A percentile compares a stretch with the other conserved stretches of the same genome.
phyloP scores from a whole-genome alignment of 805 yeast genomes.

The Lipomyces anomalus region DNA sequence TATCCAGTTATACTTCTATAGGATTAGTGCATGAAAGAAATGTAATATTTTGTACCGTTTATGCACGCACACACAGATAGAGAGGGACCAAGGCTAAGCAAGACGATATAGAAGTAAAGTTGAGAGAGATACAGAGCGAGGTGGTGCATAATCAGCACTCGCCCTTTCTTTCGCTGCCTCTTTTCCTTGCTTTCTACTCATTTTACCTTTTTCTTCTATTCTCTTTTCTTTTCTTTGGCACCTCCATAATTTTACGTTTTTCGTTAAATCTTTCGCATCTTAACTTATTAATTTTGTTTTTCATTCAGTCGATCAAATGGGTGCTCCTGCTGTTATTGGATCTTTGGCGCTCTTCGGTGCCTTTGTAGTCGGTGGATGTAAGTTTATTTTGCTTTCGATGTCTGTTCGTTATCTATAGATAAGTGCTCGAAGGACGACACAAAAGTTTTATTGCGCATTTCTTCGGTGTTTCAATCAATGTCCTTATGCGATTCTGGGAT shows the following conservation, averaged over 20 bases:
- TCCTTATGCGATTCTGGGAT: too few relatives aligned
- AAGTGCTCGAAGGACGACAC: not conserved
- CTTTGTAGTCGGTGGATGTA: slow-evolving; percentile 36
- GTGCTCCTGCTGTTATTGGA: slow-evolving; percentile 27
- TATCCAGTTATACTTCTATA: too few relatives aligned
- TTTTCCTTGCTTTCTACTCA: not conserved
- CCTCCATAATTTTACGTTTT: not conserved
- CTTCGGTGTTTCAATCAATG: not conserved
- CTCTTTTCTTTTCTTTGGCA: not conserved
- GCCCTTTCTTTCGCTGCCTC: too few relatives aligned
- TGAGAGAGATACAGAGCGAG: too few relatives aligned
- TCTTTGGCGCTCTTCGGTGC: slow-evolving; percentile 32
- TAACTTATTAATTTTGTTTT: too few relatives aligned
- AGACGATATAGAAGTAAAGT: too few relatives aligned
- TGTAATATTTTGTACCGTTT: too few relatives aligned
- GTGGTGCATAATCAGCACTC: too few relatives aligned
- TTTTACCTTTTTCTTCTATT: not conserved
- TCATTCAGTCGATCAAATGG: slow-evolving; percentile 13
- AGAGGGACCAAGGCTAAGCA: too few relatives aligned
- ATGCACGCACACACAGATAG: too few relatives aligned
- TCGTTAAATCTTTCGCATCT: slow-evolving; percentile 2
- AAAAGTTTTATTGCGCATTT: not conserved
- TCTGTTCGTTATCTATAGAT: too few relatives aligned
- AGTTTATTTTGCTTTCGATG: slow-evolving; percentile 15
- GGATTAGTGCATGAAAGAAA: too few relatives aligned